These are phyloP conservation scores for Jamesozyma spencerorum DNA, from an alignment of 805 yeast genomes.

Conservation along the genomic window DNA sequence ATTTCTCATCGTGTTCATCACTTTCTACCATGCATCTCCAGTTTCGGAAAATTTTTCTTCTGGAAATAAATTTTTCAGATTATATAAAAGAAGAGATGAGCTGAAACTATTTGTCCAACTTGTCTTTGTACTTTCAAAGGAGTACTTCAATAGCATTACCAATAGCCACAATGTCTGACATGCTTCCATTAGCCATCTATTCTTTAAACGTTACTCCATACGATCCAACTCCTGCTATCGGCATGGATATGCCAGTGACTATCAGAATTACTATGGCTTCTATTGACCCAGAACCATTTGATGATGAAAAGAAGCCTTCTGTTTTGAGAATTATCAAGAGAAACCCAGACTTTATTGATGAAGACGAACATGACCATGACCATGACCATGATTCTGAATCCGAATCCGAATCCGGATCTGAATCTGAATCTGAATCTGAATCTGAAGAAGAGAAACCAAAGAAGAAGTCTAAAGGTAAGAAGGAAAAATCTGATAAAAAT, in stretches of 20 bases:
- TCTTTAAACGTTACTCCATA: conserved; percentile 81
- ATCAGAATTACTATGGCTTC: conserved; percentile 92
- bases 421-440: conserved; percentile 36
- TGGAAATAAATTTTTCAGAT: too few species aligned
- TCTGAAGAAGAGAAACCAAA: conserved; percentile 41
- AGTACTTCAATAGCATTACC: too few species aligned
- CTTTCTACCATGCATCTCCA: too few species aligned
- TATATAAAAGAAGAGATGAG: background rate
- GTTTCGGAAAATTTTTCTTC: too few species aligned
- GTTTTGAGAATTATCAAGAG: conserved; percentile 84
- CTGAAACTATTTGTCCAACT: background rate
- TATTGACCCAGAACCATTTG: conserved; percentile 73
- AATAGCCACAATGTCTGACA: conserved; percentile 44
- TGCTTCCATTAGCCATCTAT: conserved; percentile 80
- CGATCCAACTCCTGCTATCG: conserved; percentile 78
- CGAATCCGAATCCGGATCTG: conserved; percentile 36
- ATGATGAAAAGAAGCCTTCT: conserved; percentile 76
- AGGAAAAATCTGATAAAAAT: conserved; percentile 31
- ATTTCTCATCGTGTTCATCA: too few species aligned
- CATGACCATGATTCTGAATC: conserved; percentile 40
- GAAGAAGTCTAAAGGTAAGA: conserved; percentile 35
- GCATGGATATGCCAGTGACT: conserved; percentile 79
- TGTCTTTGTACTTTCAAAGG: too few species aligned
- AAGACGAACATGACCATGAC: conserved; percentile 38
- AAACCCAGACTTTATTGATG: conserved; percentile 40